These are phyloP conservation scores for Epichloe aotearoae DNA, from an alignment of 2,329 filamentous ascomycete genomes.

Conservation along the genomic window DNA sequence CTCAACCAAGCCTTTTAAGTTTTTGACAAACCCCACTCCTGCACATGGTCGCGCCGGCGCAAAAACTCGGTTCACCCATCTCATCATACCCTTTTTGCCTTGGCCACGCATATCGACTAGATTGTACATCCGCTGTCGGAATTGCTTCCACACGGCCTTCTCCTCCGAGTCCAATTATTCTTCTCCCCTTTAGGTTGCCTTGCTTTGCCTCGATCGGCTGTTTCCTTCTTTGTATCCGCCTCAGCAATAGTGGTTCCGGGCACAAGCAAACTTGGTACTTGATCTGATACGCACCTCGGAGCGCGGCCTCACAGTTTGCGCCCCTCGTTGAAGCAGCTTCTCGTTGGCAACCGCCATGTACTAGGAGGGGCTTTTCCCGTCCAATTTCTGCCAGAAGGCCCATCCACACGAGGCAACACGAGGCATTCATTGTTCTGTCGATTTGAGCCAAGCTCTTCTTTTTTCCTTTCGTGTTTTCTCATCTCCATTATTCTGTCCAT, in stretches of 20 bases:
- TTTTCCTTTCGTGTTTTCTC: neutral
- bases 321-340: constrained; percentile 6
- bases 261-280: neutral
- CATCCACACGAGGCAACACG: constrained; percentile 17
- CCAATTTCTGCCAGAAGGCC: constrained; percentile 6
- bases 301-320: constrained; percentile 3
- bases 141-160: constrained; percentile 7
- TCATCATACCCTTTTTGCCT: constrained; percentile 17
- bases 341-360: constrained; percentile 29
- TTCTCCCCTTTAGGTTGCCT: constrained; percentile 8
- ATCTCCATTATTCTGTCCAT: neutral
- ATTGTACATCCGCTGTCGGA: constrained; percentile 17
- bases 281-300: constrained; percentile 14
- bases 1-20: constrained; percentile 12
- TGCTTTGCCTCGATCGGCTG: neutral
- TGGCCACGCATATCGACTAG: constrained; percentile 5
- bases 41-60: constrained; percentile 15
- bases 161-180: constrained; percentile 14
- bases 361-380: constrained; percentile 26
- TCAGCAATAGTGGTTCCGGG: neutral
- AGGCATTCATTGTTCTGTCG: constrained; percentile 5
- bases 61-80: constrained; percentile 13
- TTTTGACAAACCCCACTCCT: constrained; percentile 12
- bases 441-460: neutral
- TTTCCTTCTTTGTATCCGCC: neutral